phyloP scores from a whole-genome alignment of 495 filamentous ascomycete genomes.

The Penicillium arizonense region DNA sequence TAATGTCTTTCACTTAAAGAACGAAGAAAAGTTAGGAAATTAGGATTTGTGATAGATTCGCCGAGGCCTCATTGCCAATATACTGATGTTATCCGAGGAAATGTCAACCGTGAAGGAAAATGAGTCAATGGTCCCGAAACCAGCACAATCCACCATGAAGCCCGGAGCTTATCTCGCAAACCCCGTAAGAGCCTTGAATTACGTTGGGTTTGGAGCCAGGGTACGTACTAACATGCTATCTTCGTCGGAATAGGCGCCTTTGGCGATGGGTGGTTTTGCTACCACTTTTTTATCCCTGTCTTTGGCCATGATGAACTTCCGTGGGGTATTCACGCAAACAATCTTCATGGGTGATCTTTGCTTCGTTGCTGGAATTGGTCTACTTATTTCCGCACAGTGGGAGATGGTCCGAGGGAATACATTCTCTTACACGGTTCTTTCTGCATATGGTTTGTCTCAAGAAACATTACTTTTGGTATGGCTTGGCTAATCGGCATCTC shows the following conservation, averaged over 20 bases:
- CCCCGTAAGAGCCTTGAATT: not conserved
- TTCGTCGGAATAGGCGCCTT: not conserved
- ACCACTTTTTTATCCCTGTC: constrained; percentile 12
- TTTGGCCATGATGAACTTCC: constrained; percentile 11
- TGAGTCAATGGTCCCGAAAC: not conserved
- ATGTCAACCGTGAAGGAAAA: not conserved
- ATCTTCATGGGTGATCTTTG: constrained; percentile 14
- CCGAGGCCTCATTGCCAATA: not conserved
- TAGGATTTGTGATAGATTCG: not conserved
- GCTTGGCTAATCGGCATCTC: constrained; percentile 9
- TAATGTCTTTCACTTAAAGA: not conserved
- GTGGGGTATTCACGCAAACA: constrained; percentile 7
- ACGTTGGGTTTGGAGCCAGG: not conserved
- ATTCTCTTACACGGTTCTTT: constrained; percentile 12
- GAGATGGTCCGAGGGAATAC: constrained; percentile 15
- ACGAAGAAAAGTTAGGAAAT: not conserved
- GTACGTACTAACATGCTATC: not conserved
- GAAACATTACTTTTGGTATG: constrained; percentile 2
- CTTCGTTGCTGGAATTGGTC: constrained; percentile 6
- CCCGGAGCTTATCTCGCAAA: not conserved
- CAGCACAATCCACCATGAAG: not conserved
- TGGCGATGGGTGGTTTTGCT: constrained; percentile 11
- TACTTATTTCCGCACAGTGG: constrained; percentile 15
- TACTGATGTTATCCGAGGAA: not conserved
- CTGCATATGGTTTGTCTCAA: constrained; percentile 21